Base-by-base conservation (phyloP, 176 grass and related monocot genomes). In the Musa troglodytarum region DNA sequence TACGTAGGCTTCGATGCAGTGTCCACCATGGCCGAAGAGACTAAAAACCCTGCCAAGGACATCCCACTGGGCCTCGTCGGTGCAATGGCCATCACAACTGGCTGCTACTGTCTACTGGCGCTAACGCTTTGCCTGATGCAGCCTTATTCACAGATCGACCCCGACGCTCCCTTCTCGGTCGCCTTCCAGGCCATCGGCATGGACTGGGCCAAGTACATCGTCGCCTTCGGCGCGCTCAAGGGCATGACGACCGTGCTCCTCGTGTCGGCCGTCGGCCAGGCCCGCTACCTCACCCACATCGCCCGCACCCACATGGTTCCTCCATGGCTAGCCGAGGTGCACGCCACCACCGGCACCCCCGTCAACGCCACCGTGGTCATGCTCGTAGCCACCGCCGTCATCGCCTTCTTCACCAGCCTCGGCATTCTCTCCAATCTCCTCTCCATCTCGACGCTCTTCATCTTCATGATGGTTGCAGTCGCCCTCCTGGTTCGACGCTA, bases 201-300 rank as follows among this genome's bases (percentile, higher is more conserved):
- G 82, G 61, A 74, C 80, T 92, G 89, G 89, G 86, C 86, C 78
- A 86, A 84, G 83, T 88, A 88, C 83, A 53, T 92, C 71, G 89
- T 92, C 7, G 86, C 89, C 13, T 83, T 92, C 59, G 89, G 86
- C n/a, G 86, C 81, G 15, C 89, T 92, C 81, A 88, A 88, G 78
- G 89, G 89, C 9, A 88, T 92, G 85, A 92, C 89, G 69, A 88
- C 89, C 43, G 89, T 92, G 57, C 83, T 92, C 21, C 89, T 92
- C 2, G 86, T 92, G 14, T 28, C 71, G 50, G 86, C 86, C 66
- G 86, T 92, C 28, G 89, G 83, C 11, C 89, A 92, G 72, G 86
- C 83, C 1, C 56, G 86, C 8, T 88, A 88, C 75, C 83, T 92
- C 2, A 88, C 86, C 25, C 86, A 88, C 83, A 92, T 92, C 74